Percentiles rank a stretch among this genome's conserved stretches.
phyloP scores from a whole-genome alignment of 768 basidiomycete genomes.

The Russula dissimulans region DNA sequence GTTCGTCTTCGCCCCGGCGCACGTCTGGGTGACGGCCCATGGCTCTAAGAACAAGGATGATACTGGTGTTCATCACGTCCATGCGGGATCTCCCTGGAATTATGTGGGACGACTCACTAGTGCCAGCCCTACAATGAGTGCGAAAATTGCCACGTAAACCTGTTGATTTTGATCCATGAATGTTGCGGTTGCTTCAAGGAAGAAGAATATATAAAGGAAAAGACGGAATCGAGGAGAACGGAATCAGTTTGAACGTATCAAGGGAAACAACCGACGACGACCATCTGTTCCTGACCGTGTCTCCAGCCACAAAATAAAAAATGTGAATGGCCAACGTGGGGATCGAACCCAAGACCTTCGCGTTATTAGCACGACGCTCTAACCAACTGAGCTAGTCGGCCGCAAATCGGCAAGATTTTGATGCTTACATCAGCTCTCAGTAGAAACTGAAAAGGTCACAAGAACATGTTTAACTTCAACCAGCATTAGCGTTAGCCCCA shows the following conservation, averaged over 20 bases:
- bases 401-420: conserved; percentile 15
- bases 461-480: background rate
- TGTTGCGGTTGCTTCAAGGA: background rate
- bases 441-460: background rate
- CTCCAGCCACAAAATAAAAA: background rate
- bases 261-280: too few species aligned
- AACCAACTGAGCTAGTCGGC: conserved; percentile 92
- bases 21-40: conserved; percentile 40
- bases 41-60: conserved; percentile 96
- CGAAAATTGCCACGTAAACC: background rate
- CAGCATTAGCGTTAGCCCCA: background rate
- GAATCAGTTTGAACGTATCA: too few species aligned
- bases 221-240: background rate
- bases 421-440: background rate
- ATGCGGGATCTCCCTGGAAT: background rate
- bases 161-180: conserved; percentile 9
- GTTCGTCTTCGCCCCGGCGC: conserved; percentile 65
- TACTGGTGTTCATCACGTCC: conserved; percentile 48
- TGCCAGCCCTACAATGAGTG: background rate
- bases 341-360: conserved; percentile 27
- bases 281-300: background rate
- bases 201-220: background rate
- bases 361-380: conserved; percentile 81
- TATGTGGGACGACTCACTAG: conserved; percentile 5
- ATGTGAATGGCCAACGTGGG: conserved; percentile 22